Percentiles rank a stretch among this genome's conserved stretches.
These are phyloP conservation scores for Picea sitchensis DNA, from an alignment of 75 land plant species.

Conservation along the genomic window DNA sequence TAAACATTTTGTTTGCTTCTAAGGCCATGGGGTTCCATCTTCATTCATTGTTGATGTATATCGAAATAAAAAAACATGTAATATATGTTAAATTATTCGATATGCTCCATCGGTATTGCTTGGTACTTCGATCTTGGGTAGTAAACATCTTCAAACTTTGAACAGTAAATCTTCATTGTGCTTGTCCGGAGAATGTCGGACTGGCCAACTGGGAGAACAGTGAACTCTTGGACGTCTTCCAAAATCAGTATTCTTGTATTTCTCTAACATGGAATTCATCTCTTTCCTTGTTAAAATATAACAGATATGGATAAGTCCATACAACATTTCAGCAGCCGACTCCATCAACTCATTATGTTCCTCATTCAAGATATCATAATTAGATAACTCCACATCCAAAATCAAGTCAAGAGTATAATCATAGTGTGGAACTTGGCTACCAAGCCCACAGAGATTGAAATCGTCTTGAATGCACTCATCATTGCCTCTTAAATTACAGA, in stretches of 20 bases:
- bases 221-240: constrained; percentile 88
- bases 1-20: too few species aligned
- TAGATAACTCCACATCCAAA: too few species aligned
- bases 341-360: constrained; percentile 76
- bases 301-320: constrained; percentile 70
- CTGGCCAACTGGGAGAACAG: constrained; percentile 78
- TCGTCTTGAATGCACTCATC: too few species aligned
- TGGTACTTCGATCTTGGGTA: constrained; percentile 62
- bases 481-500: too few species aligned
- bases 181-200: constrained; percentile 79
- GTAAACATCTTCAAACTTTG: constrained; percentile 77
- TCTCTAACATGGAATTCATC: constrained; percentile 74
- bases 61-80: too few species aligned
- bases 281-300: constrained; percentile 78
- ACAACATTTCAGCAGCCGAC: constrained; percentile 79
- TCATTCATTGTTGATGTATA: too few species aligned
- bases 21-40: too few species aligned
- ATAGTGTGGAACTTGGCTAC: too few species aligned
- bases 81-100: too few species aligned
- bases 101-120: not conserved
- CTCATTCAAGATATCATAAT: constrained; percentile 51
- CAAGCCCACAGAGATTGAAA: too few species aligned
- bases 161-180: constrained; percentile 80
- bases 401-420: too few species aligned
- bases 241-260: constrained; percentile 74